Base-by-base conservation (phyloP, 2,329 filamentous ascomycete genomes). In the Orbilia javanica region DNA sequence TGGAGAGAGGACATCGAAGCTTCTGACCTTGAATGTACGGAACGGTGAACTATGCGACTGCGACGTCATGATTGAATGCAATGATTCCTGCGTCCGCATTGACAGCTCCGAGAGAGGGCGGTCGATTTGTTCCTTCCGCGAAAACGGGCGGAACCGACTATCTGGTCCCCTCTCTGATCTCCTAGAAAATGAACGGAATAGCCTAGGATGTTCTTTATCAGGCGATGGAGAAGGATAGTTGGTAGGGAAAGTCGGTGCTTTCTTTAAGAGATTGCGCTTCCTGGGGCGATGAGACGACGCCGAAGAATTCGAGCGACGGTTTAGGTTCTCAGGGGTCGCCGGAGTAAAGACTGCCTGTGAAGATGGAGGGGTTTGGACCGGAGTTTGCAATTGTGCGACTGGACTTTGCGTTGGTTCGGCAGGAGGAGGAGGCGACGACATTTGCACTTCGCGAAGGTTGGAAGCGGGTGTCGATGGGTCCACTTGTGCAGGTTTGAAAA, bases 1-100 rank as follows among this genome's bases (percentile, higher is more conserved):
- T 4, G 96, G 95, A 8, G 92, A 91, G 79, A 97, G 89, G n/a
- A 92, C 89, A 79, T 92, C 92, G 65, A 97, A 87, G 10, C 90
- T 88, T 64, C 93, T 93, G 62, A 98, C 88, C 81, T 91, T 93
- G 87, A 92, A 98, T 0, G 92, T 80, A 53, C 80, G 76, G 62
- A 81, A 79, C 20, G 80, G 79, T 42, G 80, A 81, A 42, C 60
- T 66, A 48, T 80, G 79, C 42, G 80, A 81, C 22, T 79, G 69
- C 13, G 81, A 75, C 20, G 80, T 72, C 74, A 78, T 78, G 60
- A 72, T 65, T 7, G 74, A 78, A 27, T 78, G 74, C 53, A 78
- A 55, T 34, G 74, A 78, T 67, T 78, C 74, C 36, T 78, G 74
- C 11, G 74, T 78, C 31, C 74, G 74, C 74, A 78, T 78, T 39